Conservation (phyloP, 441 rosid genomes). For the Dalechampia spathulata region DNA sequence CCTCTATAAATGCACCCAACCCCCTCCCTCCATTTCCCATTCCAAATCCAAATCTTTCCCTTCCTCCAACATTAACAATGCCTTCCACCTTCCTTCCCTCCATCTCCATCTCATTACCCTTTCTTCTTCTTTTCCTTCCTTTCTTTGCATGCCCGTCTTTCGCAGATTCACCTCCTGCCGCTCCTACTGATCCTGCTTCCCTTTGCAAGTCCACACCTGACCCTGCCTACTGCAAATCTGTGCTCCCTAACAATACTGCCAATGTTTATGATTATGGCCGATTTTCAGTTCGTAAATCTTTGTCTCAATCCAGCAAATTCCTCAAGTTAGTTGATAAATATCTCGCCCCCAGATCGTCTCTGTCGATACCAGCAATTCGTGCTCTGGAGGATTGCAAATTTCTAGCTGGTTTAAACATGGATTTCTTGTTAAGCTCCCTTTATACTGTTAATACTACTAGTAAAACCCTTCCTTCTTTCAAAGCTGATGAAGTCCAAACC, state of each 20-base stretch:
- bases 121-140: constrained; percentile 16
- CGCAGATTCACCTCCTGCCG: constrained; percentile 15
- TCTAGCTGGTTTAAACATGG: constrained; percentile 50
- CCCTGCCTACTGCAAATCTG: constrained; percentile 62
- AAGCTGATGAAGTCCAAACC: constrained; percentile 62
- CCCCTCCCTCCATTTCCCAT: no score
- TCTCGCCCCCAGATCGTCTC: constrained; percentile 25
- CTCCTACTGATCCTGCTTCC: constrained; percentile 24
- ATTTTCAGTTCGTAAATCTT: constrained; percentile 47
- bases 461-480: constrained; percentile 21
- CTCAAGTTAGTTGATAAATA: constrained; percentile 38
- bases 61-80: no score
- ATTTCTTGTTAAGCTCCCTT: constrained; percentile 42
- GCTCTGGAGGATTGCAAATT: constrained; percentile 73
- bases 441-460: constrained; percentile 33
- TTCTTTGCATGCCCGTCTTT: constrained; percentile 20
- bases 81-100: constrained; percentile 3
- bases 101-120: neutral
- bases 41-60: no score
- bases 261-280: constrained; percentile 47
- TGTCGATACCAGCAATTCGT: constrained; percentile 32
- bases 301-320: constrained; percentile 57
- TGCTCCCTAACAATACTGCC: constrained; percentile 38
- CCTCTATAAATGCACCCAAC: no score
- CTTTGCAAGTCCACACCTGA: constrained; percentile 57